These are phyloP conservation scores for Leishmania turanica DNA, from an alignment of 208 protist species.

Conservation along the genomic window DNA sequence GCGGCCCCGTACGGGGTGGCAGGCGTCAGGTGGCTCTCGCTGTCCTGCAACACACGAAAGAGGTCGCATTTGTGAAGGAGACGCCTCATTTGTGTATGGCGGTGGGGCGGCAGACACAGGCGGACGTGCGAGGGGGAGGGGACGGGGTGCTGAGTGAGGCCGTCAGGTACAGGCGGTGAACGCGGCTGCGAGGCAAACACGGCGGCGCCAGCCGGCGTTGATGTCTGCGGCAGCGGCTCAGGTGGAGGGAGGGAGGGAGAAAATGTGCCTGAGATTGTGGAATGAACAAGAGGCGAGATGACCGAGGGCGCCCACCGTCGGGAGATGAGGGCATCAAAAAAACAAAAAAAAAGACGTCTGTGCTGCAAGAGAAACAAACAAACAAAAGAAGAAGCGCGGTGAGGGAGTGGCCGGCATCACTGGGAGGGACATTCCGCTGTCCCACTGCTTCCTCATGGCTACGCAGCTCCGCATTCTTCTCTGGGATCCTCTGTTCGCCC, in stretches of 20 bases:
- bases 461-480: not conserved
- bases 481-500: not conserved
- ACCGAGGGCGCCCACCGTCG: not conserved
- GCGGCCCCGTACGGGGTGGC: slow-evolving; percentile 30
- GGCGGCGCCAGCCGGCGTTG: not conserved
- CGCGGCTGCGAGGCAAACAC: not conserved
- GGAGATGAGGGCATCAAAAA: not conserved
- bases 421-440: not conserved
- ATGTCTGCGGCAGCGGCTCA: not conserved
- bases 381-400: not conserved
- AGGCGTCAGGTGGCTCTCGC: slow-evolving; percentile 36
- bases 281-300: not conserved
- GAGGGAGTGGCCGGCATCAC: not conserved
- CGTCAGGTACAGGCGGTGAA: not conserved
- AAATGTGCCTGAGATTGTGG: not conserved
- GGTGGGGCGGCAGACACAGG: not conserved
- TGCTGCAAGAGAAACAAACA: not conserved
- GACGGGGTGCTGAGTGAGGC: not conserved
- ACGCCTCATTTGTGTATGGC: slow-evolving; percentile 6
- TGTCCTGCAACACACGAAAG: slow-evolving; percentile 48
- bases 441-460: not conserved
- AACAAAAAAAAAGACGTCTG: not conserved
- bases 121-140: not conserved
- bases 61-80: slow-evolving; percentile 36
- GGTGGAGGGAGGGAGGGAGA: not conserved